Evolutionary conservation across 2,329 filamentous ascomycete genomes (phyloP), one percentile per base, ranked within the genome.

Genomic region (Thielaviopsis punctulata): DNA sequence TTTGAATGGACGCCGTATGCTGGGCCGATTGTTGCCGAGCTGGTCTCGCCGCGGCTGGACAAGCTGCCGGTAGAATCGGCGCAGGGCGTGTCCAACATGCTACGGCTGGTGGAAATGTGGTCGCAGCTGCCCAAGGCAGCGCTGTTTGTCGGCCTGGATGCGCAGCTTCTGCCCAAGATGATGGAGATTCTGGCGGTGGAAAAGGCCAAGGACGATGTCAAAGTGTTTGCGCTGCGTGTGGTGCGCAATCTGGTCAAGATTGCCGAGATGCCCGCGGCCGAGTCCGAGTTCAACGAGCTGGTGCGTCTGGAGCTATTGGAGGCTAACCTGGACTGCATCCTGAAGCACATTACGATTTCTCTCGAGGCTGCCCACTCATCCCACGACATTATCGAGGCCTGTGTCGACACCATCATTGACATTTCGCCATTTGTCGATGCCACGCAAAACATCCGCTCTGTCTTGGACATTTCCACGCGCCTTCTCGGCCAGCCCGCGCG

Each of bases 171-270:
- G 25, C 71, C 71, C 15, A 80, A 81, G 58, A 67, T 95, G 15
- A 77, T 87, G 41, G 79, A 86, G 57, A 84, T 82, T 59, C 68
- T 98, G 23, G 72, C 73, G 4, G 73, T 84, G 5, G 73, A 77
- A 45, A 90, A 84, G 51, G 79, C 85, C 0, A 92, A 92, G 63
- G 85, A 90, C 56, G 82, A 88, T 53, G 89, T 98, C 52, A 92
- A 89, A 61, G 68, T 84, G 0, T 94, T 86, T 62, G 78, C 89
- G 1, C 70, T 98, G 25, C 74, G 79, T 10, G 82, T 96, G 43
- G 65, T 98, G 45, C 75, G 77, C 44, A 83, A 80, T 52, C 69
- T 90, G 30, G 73, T 87, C 30, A 73, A 72, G 52, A 67, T 83
- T 48, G 75, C 79, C 1, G 68, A 71, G 51, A 73, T 75, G 1